phyloP scores from a whole-genome alignment of 495 filamentous ascomycete species.

The Penicillium cinerascens region DNA sequence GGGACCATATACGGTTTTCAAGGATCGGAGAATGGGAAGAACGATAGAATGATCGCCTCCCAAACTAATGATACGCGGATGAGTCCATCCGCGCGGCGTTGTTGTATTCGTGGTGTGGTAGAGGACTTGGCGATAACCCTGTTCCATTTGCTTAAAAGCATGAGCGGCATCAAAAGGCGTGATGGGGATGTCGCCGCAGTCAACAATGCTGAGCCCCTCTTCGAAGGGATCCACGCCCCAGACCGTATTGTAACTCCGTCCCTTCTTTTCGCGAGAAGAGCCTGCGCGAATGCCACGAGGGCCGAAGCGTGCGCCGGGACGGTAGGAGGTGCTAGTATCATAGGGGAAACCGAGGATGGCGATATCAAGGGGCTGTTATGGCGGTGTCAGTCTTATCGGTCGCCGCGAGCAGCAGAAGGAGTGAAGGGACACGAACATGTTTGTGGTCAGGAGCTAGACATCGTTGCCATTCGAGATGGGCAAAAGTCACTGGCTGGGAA shows the following conservation, averaged over 20 bases:
- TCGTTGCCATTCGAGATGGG: conserved; percentile 23
- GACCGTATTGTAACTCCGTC: conserved; percentile 30
- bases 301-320: conserved; percentile 63
- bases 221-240: conserved; percentile 47
- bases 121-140: conserved; percentile 38
- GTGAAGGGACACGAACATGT: conserved; percentile 3
- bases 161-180: conserved; percentile 56
- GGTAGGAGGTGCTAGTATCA: conserved; percentile 51
- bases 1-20: conserved; percentile 50
- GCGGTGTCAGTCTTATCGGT: neutral
- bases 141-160: conserved; percentile 58
- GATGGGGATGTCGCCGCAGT: conserved; percentile 62
- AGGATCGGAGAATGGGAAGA: conserved; percentile 54
- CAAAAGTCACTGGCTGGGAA: conserved; percentile 27
- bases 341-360: neutral
- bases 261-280: conserved; percentile 31
- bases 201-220: conserved; percentile 54
- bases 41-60: conserved; percentile 65
- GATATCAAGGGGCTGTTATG: neutral
- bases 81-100: conserved; percentile 9
- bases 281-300: conserved; percentile 65
- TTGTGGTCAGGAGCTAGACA: conserved; percentile 16
- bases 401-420: neutral
- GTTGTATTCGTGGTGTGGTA: conserved; percentile 22
- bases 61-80: conserved; percentile 49